A percentile compares a stretch with the other conserved stretches of the same genome.
Conservation (phyloP, 331 rosid species). For the Quercus lobata region DNA sequence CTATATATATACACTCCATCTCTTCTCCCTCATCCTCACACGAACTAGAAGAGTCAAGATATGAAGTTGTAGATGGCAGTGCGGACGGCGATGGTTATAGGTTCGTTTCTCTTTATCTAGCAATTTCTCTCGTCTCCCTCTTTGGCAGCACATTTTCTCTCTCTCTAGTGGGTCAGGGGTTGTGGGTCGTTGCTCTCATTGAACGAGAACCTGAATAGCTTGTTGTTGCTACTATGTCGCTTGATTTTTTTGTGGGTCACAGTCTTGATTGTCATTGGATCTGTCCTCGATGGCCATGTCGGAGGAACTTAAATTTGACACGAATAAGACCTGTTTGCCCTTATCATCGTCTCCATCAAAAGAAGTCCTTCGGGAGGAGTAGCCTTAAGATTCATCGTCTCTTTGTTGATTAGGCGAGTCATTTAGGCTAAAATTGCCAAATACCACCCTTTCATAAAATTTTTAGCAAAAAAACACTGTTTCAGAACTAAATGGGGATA, state of each 20-base stretch:
- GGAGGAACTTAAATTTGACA: conserved; percentile 82
- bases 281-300: conserved; percentile 62
- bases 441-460: no score
- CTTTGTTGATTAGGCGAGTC: conserved; percentile 67
- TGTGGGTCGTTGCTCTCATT: conserved; percentile 35
- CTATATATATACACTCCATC: no score
- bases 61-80: no score
- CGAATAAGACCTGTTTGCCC: conserved; percentile 72
- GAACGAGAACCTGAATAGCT: conserved; percentile 62
- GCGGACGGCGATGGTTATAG: no score
- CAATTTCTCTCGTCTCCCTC: no score
- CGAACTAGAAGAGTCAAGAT: no score
- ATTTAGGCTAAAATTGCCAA: conserved; percentile 33
- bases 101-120: no score
- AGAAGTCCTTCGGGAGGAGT: conserved; percentile 57
- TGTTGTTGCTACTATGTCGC: conserved; percentile 17
- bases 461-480: no score
- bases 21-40: no score
- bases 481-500: no score
- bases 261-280: conserved; percentile 50
- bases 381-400: conserved; percentile 57
- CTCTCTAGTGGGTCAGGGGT: conserved; percentile 55
- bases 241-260: conserved; percentile 7
- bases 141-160: no score
- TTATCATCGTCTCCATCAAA: conserved; percentile 66